Percentiles rank a stretch among this genome's conserved stretches.
Conservation (phyloP, 2,329 filamentous ascomycete genomes). For the Ophiostoma novo-ulmi region DNA sequence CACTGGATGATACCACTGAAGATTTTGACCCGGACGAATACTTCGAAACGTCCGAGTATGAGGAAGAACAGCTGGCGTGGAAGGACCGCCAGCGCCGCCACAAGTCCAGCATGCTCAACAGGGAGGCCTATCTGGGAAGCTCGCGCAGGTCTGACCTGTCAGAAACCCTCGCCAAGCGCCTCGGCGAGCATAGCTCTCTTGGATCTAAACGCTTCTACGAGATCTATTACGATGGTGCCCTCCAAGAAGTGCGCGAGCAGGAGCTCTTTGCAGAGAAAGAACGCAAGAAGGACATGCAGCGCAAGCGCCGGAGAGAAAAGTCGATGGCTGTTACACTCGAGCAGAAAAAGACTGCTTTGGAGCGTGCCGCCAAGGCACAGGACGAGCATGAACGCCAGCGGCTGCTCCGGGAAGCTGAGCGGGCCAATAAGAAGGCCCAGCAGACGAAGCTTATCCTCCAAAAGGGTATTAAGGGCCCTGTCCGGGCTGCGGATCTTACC, state of each 20-base stretch:
- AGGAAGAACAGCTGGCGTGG: slow-evolving; percentile 44
- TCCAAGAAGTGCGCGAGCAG: slow-evolving; percentile 80
- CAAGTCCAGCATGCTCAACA: slow-evolving; percentile 57
- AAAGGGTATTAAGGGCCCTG: slow-evolving; percentile 76
- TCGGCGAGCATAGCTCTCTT: slow-evolving; percentile 62
- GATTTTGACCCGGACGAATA: slow-evolving; percentile 30
- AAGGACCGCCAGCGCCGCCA: slow-evolving; percentile 61
- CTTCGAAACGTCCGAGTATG: slow-evolving; percentile 42
- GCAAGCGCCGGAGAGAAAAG: slow-evolving; percentile 91
- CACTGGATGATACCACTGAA: slow-evolving; percentile 37
- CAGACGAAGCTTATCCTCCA: slow-evolving; percentile 84
- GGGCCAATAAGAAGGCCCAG: slow-evolving; percentile 86
- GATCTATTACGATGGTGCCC: slow-evolving; percentile 71
- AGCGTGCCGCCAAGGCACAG: slow-evolving; percentile 69
- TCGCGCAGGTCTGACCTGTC: slow-evolving; percentile 56
- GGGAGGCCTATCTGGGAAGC: slow-evolving; percentile 58
- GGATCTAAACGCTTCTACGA: slow-evolving; percentile 73
- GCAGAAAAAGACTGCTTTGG: slow-evolving; percentile 76
- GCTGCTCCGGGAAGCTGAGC: slow-evolving; percentile 78
- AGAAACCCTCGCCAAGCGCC: slow-evolving; percentile 53
- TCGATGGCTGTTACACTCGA: slow-evolving; percentile 91
- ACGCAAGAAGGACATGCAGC: slow-evolving; percentile 99
- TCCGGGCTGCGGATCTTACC: slow-evolving; percentile 62
- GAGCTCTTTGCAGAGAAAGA: slow-evolving; percentile 95
- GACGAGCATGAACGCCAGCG: slow-evolving; percentile 79